A percentile compares a stretch with the other conserved stretches of the same genome.
These are phyloP conservation scores for Vitis cinerea DNA, from an alignment of 164 flowering plant genomes.

Conservation along the genomic window DNA sequence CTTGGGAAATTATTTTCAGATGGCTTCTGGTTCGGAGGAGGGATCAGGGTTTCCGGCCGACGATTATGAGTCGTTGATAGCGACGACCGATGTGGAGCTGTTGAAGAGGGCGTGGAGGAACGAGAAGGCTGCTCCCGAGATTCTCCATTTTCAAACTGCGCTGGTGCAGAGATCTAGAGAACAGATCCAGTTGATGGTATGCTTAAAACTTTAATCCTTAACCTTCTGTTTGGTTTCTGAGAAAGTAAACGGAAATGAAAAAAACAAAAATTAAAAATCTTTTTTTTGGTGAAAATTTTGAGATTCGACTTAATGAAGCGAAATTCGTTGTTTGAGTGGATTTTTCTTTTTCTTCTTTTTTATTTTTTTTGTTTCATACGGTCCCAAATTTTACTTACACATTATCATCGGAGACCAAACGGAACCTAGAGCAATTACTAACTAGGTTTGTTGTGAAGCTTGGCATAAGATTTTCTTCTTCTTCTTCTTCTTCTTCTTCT, in stretches of 20 bases:
- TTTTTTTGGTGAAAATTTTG: no score
- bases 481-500: no score
- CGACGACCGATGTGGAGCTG: conserved; percentile 71
- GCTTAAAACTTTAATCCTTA: not conserved
- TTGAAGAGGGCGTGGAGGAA: conserved; percentile 85
- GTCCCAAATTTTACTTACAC: no score
- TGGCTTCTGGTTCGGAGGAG: conserved; percentile 42
- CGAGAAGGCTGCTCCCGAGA: conserved; percentile 88
- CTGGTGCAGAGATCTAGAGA: conserved; percentile 58
- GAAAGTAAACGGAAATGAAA: not conserved
- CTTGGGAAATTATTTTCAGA: conserved; percentile 6
- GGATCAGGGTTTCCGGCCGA: conserved; percentile 30
- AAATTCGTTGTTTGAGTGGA: no score
- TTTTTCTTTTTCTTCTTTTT: not conserved
- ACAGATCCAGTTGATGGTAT: conserved; percentile 75
- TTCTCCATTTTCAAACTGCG: conserved; percentile 50
- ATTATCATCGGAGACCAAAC: no score
- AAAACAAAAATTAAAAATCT: no score
- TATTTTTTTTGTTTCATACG: not conserved
- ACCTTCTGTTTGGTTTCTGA: conserved; percentile 3
- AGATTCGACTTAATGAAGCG: no score
- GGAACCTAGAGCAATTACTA: no score
- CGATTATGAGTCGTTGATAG: conserved; percentile 53
- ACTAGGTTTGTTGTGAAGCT: no score
- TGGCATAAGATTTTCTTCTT: no score